Evolutionary conservation across 2,329 filamentous ascomycete species (phyloP), one percentile per base, ranked within the genome.

Genomic region (Colletotrichum somersetense): DNA sequence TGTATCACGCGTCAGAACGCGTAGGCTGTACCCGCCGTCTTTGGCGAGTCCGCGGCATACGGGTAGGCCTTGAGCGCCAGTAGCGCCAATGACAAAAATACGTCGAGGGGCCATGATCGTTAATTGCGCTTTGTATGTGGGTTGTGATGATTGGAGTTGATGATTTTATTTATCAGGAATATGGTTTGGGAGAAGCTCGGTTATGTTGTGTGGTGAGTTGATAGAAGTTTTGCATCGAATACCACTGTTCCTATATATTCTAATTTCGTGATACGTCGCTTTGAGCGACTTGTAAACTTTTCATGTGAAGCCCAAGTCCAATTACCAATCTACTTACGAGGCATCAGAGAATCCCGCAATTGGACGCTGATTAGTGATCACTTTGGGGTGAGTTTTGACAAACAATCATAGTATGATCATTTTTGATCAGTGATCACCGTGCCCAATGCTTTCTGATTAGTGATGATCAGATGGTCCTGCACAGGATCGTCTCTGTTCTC

Each of bases 31-130:
- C 58, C 79, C 78, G 46, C 80, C 79, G 72, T 84, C 83, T 62
- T 79, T 68, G 42, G 82, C 79, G 6, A 85, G 81, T 33, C 82
- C 82, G 42, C 81, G 78, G 63, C 87, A 78, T 1, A 88, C 80
- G 1, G 86, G 85, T 18, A 84, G 81, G 18, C 86, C 86, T 76
- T 88, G 86, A 50, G 86, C 86, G 4, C 86, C 86, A 0, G 86
- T 88, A 4, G 83, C 86, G 38, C 86, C 86, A 55, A 88, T 81
- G 61, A 88, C 73, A 74, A 81, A 79, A 69, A 66, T 50, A 14
- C 53, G 63, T 23, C 38, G 62, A 1, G 76, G 85, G 26, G 35
- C 20, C 62, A 64, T 64, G 55, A 12, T 23, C 8, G 33, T 1
- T 5, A 40, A 12, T 23, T 6, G 2, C 1, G 16, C 8, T 38